Evolutionary conservation across 768 basidiomycete genomes (phyloP).

Genomic region (Lepiota venenata): DNA sequence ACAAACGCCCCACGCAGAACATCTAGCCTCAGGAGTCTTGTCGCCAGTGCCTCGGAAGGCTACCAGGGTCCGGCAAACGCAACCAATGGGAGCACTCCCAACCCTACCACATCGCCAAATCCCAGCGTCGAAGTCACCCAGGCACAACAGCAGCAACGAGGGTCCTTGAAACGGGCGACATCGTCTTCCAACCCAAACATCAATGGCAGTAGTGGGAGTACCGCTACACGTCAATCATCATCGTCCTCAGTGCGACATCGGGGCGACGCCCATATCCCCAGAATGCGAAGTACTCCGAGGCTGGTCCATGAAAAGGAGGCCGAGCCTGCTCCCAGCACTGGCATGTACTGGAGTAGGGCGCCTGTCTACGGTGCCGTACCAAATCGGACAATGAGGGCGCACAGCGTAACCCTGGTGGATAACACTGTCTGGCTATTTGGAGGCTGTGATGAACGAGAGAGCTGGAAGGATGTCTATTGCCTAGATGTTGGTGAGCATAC

Average conservation of each 20-base stretch:
- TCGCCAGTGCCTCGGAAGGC: conserved; percentile 8
- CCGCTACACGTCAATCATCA: neutral
- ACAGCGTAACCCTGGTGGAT: conserved; percentile 82
- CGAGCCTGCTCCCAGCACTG: conserved; percentile 61
- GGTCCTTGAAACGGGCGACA: neutral
- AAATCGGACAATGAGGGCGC: conserved; percentile 69
- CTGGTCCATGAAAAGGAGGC: conserved; percentile 61
- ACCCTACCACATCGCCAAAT: neutral
- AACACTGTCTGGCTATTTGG: conserved; percentile 85
- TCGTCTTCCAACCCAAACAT: neutral
- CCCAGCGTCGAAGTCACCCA: too few relatives aligned
- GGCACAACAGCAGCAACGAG: neutral
- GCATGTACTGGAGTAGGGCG: conserved; percentile 85
- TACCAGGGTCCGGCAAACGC: neutral
- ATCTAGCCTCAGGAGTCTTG: conserved; percentile 8
- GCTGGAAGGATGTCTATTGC: conserved; percentile 73
- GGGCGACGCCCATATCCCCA: conserved; percentile 14
- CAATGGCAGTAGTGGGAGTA: neutral
- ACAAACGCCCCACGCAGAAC: neutral
- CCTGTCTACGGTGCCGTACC: conserved; percentile 74
- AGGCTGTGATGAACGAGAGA: conserved; percentile 80
- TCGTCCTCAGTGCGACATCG: conserved; percentile 19
- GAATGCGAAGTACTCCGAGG: conserved; percentile 40
- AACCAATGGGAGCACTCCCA: neutral
- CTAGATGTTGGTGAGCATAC: conserved; percentile 71